Conservation (phyloP, 345 rosid species). For the Excoecaria agallocha region DNA sequence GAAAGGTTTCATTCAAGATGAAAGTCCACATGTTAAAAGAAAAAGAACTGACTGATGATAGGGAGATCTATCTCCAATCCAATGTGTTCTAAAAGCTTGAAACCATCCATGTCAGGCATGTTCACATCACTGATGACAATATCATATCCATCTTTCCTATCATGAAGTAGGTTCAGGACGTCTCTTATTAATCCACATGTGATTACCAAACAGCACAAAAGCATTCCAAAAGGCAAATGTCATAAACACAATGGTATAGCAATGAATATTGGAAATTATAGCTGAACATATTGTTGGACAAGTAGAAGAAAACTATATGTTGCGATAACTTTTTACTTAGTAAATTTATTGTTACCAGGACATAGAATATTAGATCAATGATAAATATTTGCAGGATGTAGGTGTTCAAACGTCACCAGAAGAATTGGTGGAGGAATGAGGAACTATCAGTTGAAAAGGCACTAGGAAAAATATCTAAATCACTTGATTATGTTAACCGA, state of each 20-base stretch:
- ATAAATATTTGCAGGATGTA: neutral
- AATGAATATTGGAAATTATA: neutral
- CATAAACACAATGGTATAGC: constrained; percentile 3
- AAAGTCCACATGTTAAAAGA: constrained; percentile 20
- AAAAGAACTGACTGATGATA: constrained; percentile 72
- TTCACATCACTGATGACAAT: constrained; percentile 93
- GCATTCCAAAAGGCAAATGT: constrained; percentile 18
- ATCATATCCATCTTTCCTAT: constrained; percentile 85
- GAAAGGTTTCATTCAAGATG: constrained; percentile 15
- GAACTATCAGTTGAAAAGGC: too few species aligned
- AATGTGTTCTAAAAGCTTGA: constrained; percentile 88
- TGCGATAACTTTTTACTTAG: neutral
- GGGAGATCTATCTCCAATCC: constrained; percentile 98
- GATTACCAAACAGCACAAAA: constrained; percentile 51
- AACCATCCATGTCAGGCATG: constrained; percentile 99
- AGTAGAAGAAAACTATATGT: neutral
- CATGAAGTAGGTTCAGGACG: constrained; percentile 70
- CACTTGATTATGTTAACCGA: neutral
- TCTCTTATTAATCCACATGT: constrained; percentile 87
- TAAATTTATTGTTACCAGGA: neutral
- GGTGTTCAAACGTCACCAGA: neutral
- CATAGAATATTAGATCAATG: neutral
- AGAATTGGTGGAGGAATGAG: neutral
- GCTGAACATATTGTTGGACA: neutral
- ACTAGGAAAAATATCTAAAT: too few species aligned